Percentiles rank a stretch among this genome's conserved stretches.
These are phyloP conservation scores for Zygoascus biomembranicola DNA, from an alignment of 805 yeast genomes.

Conservation along the genomic window DNA sequence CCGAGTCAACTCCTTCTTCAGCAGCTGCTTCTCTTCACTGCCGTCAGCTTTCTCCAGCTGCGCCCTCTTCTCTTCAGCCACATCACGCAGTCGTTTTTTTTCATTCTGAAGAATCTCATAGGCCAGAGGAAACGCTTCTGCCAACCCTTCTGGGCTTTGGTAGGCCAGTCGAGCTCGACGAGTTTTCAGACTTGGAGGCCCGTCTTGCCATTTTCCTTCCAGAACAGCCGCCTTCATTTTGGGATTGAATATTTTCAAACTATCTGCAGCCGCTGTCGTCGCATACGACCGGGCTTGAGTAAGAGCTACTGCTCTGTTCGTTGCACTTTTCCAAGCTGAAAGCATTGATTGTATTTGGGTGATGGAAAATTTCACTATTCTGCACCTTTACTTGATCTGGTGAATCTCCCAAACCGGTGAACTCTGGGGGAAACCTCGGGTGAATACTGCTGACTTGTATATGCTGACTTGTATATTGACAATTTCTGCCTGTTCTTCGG, in stretches of 20 bases:
- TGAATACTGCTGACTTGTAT: too few species aligned
- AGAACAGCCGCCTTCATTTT: conserved; percentile 15
- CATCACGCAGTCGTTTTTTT: conserved; percentile 37
- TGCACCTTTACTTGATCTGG: too few species aligned
- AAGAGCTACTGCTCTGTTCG: background rate
- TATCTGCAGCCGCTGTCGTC: background rate
- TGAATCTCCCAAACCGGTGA: too few species aligned
- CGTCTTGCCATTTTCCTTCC: conserved; percentile 16
- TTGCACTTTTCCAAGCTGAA: background rate
- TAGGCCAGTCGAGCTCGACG: conserved; percentile 33
- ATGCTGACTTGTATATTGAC: too few species aligned
- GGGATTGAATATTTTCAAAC: conserved; percentile 16
- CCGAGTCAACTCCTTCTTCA: conserved; percentile 16
- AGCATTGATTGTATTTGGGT: background rate
- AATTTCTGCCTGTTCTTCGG: too few species aligned
- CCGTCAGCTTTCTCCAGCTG: conserved; percentile 17
- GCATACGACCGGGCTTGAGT: background rate
- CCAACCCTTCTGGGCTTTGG: conserved; percentile 58
- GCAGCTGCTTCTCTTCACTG: conserved; percentile 2
- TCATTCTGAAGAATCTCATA: conserved; percentile 46
- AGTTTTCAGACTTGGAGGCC: conserved; percentile 20
- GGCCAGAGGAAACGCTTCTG: conserved; percentile 66
- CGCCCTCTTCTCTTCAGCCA: conserved; percentile 32
- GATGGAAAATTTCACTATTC: background rate
- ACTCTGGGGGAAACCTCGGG: too few species aligned